Conservation (phyloP, 306 rosid genomes). For the Pyrus pyrifolia region DNA sequence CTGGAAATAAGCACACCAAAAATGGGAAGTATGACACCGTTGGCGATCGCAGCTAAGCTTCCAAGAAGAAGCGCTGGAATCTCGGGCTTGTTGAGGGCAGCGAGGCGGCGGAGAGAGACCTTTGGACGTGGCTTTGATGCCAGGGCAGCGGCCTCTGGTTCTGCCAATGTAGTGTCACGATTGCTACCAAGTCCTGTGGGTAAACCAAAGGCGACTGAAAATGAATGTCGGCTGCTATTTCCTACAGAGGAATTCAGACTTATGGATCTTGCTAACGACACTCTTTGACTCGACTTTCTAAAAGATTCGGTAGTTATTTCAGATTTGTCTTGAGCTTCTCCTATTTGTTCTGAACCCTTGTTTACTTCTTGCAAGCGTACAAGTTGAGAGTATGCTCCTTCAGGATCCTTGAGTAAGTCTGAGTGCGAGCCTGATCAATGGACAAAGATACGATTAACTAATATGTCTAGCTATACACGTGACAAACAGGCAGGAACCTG, state of each 20-base stretch:
- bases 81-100: conserved; percentile 86
- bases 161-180: conserved; percentile 32
- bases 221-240: conserved; percentile 69
- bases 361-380: conserved; percentile 65
- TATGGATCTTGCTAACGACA: conserved; percentile 47
- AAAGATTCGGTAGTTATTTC: conserved; percentile 41
- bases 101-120: conserved; percentile 64
- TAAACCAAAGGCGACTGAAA: conserved; percentile 62
- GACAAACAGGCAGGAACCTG: neutral
- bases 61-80: conserved; percentile 62
- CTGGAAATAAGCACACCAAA: conserved; percentile 56
- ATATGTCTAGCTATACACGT: neutral
- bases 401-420: conserved; percentile 55
- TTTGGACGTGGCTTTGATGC: conserved; percentile 25
- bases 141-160: neutral
- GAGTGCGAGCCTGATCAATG: conserved; percentile 58
- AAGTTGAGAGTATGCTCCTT: conserved; percentile 79
- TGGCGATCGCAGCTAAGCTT: conserved; percentile 42
- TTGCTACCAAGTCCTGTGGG: conserved; percentile 41
- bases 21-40: conserved; percentile 58
- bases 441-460: neutral
- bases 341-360: conserved; percentile 32
- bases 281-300: conserved; percentile 52
- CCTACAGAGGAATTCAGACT: conserved; percentile 67
- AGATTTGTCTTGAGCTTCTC: conserved; percentile 28